Evolutionary conservation across 1,284 basidiomycete genomes (phyloP).

Genomic region (Ustilago shanxiensis): DNA sequence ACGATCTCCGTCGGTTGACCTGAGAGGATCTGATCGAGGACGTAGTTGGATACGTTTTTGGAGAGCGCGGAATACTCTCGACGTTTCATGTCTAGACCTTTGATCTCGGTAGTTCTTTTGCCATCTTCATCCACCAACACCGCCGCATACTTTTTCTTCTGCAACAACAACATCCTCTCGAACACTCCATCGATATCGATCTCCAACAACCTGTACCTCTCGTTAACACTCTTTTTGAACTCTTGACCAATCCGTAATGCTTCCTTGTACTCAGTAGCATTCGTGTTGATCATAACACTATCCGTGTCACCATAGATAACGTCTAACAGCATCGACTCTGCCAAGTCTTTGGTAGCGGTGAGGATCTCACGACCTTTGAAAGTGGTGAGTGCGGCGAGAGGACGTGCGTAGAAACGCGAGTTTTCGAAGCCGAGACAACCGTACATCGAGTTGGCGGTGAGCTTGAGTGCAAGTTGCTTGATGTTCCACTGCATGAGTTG

Average conservation of each 20-base stretch:
- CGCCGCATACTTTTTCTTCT: slow-evolving; percentile 99
- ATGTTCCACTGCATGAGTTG: slow-evolving; percentile 92
- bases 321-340: slow-evolving; percentile 88
- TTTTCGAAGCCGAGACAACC: slow-evolving; percentile 98
- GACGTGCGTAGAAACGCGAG: slow-evolving; percentile 96
- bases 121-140: slow-evolving; percentile 75
- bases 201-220: slow-evolving; percentile 92
- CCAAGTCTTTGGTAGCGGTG: slow-evolving; percentile 91
- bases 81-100: slow-evolving; percentile 99
- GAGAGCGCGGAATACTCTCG: slow-evolving; percentile 93
- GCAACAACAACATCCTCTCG: slow-evolving; percentile 88
- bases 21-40: slow-evolving; percentile 87
- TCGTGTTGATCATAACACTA: slow-evolving; percentile 98
- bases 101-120: slow-evolving; percentile 77
- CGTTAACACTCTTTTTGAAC: slow-evolving; percentile 96
- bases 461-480: slow-evolving; percentile 95
- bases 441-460: slow-evolving; percentile 99
- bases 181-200: slow-evolving; percentile 97
- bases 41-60: slow-evolving; percentile 81
- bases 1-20: slow-evolving; percentile 91
- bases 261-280: slow-evolving; percentile 86
- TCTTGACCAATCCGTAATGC: slow-evolving; percentile 91
- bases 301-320: slow-evolving; percentile 99
- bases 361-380: slow-evolving; percentile 98
- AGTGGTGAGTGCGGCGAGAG: slow-evolving; percentile 94